Evolutionary conservation across 768 basidiomycete genomes (phyloP).

Genomic region (Fibroporia radiculosa): DNA sequence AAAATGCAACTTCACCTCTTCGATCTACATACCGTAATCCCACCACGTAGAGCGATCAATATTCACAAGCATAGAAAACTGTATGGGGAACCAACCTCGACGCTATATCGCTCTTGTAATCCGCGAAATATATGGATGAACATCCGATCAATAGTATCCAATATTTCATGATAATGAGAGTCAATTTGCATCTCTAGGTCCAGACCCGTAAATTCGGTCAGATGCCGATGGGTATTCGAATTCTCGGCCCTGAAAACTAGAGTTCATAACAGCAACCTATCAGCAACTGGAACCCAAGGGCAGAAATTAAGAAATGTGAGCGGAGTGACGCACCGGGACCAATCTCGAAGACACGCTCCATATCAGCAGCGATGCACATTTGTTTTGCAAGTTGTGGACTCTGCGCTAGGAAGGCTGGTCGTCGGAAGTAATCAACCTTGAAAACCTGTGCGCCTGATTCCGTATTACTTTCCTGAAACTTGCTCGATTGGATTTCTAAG

Average conservation of each 20-base stretch:
- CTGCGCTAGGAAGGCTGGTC: slow-evolving; percentile 90
- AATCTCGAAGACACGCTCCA: slow-evolving; percentile 97
- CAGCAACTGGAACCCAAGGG: slow-evolving; percentile 23
- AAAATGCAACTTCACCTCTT: slow-evolving; percentile 38
- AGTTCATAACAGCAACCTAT: slow-evolving; percentile 21
- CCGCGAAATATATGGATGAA: slow-evolving; percentile 82
- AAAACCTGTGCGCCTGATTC: slow-evolving; percentile 96
- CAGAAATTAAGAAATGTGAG: neutral
- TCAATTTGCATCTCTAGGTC: slow-evolving; percentile 99
- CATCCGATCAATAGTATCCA: slow-evolving; percentile 83
- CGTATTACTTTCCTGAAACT: slow-evolving; percentile 92
- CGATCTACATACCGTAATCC: slow-evolving; percentile 19
- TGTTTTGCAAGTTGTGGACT: slow-evolving; percentile 97
- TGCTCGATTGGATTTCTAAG: slow-evolving; percentile 93
- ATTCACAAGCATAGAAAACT: neutral
- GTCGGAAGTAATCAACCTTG: slow-evolving; percentile 97
- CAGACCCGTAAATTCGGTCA: slow-evolving; percentile 97
- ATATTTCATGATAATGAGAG: slow-evolving; percentile 95
- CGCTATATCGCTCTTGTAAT: slow-evolving; percentile 61
- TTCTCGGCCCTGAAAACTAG: slow-evolving; percentile 96
- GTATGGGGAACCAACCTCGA: slow-evolving; percentile 52
- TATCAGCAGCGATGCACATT: slow-evolving; percentile 98
- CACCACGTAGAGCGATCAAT: neutral
- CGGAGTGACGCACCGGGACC: slow-evolving; percentile 36
- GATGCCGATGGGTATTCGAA: slow-evolving; percentile 94